Base-by-base conservation (phyloP, 345 rosid genomes). In the Turritis glabra region DNA sequence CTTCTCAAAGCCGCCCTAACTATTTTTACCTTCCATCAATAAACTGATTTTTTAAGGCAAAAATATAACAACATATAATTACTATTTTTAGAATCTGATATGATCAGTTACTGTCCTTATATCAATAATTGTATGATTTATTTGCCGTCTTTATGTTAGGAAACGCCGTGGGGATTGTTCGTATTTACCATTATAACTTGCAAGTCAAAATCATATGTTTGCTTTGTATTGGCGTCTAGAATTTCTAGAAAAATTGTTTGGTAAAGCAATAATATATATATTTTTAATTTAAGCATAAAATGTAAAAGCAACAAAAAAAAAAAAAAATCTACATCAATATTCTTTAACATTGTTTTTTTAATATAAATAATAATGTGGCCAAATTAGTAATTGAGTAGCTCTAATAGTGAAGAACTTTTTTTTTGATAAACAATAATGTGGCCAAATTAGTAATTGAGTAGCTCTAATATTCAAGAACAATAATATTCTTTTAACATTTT, bases 121-220 rank as follows among this genome's bases (percentile, higher is more conserved):
- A 53, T 64, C 47, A 73, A 73, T 73, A 43, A 52, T 61, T 38
- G 59, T 14, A 17, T 25, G 26, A 3, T 58, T 46, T 4, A 0
- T 46, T 32, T 43, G 64, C 56, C 56, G 17, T 25, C 40, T 25
- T 61, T 72, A 18, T 18, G 61, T 14, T 37, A 22, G 40, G 53
- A 72, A 35, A 71, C 37, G 38, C 41, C 60, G 25, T 60, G 76
- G 62, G 62, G 62, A 43, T 71, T 71, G 21, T 62, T 71, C 19
- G 67, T 47, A 33, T n/a, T 21, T 33, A 32, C 33, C 14, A 21
- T 8, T 6, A 21, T 29, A 15, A 2, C 44, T 22, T 14, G 9
- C 33, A n/a, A 2, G 58, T 37, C 22, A 35, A 67, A 22, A 22
- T 17, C 0, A 3, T 19, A 15, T 35, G 25, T 59, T 2, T 58